Base-by-base conservation (phyloP, 805 yeast species). In the Helenozyma baotianmanensis region DNA sequence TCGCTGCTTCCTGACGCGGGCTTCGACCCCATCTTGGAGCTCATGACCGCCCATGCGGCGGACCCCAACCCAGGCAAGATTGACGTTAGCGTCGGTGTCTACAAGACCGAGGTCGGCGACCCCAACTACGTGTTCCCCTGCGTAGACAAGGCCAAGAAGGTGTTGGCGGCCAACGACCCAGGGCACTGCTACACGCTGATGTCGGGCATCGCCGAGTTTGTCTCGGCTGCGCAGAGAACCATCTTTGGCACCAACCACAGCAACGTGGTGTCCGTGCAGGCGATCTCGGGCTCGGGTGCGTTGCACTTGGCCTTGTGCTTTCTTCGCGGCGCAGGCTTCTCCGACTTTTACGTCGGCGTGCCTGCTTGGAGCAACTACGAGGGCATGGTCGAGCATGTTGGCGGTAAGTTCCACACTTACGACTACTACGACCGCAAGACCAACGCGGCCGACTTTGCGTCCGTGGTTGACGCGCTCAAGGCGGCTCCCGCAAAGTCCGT, bases 1-100 rank as follows among this genome's bases (percentile, higher is more conserved):
- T 27, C 40, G 21, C 36, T 26, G 19, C 38, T 45, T 25, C 35
- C 39, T 4, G 28, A 27, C 21, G 30, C 40, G 5, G 29, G 35
- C 6, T 26, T 35, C n/a, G 51, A 46, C 40, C 49, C 51, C 14
- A 46, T 46, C 29, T 34, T 44, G 22, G 23, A 25, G 28, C 38
- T 44, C 34, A 44, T 46, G 51, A 34, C 21, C 21, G 36, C 37
- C 8, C 38, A 29, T 36, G 33, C 33, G 15, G 16, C 21, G 19
- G 72, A 68, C 46, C 32, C 49, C 12, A 24, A 40, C 30, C 59
- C 65, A 11, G 25, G 48, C 21, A 65, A 66, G 42, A 53, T 67
- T 18, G 72, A 68, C 38, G 63, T 67, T 14, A 52, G 65, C 21
- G 66, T 68, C 19, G 74, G 74, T 10, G 72, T 68, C n/a, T 68